These are phyloP conservation scores for Brassica rapa DNA, from an alignment of 345 rosid species.

Conservation along the genomic window DNA sequence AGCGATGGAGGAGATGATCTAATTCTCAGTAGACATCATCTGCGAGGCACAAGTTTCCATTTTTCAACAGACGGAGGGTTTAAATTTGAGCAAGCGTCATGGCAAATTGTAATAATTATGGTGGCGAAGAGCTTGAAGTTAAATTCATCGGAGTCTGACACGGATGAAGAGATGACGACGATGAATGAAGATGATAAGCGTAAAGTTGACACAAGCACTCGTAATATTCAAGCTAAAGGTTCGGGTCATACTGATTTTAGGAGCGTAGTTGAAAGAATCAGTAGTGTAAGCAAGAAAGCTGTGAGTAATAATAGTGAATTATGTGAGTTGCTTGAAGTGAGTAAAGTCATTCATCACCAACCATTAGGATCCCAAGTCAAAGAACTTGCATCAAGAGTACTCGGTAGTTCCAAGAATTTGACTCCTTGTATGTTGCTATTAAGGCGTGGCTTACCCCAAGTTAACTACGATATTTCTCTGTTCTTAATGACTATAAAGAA, in stretches of 20 bases:
- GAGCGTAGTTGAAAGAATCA: constrained; percentile 18
- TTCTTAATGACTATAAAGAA: constrained; percentile 28
- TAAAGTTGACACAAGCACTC: constrained; percentile 6
- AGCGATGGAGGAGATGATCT: neutral
- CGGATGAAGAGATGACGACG: no score
- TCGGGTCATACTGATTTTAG: constrained; percentile 17
- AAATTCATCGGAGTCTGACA: no score
- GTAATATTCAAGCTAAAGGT: constrained; percentile 1
- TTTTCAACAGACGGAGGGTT: no score
- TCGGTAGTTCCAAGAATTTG: neutral
- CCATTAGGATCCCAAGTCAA: constrained; percentile 32
- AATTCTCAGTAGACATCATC: constrained; percentile 27
- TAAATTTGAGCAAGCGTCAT: no score
- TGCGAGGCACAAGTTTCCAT: no score
- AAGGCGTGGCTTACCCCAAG: constrained; percentile 11
- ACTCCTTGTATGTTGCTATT: neutral
- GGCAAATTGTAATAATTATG: no score
- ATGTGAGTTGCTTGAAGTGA: constrained; percentile 34
- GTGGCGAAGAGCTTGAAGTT: no score
- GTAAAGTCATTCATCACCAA: constrained; percentile 28
- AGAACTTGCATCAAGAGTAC: constrained; percentile 28
- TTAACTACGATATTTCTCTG: neutral
- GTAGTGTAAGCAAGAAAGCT: constrained; percentile 5
- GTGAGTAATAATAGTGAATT: neutral
- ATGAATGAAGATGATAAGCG: neutral